Evolutionary conservation across 176 grass and related monocot species (phyloP), one percentile per base, ranked within the genome.

Genomic region (Aegilops sharonensis): DNA sequence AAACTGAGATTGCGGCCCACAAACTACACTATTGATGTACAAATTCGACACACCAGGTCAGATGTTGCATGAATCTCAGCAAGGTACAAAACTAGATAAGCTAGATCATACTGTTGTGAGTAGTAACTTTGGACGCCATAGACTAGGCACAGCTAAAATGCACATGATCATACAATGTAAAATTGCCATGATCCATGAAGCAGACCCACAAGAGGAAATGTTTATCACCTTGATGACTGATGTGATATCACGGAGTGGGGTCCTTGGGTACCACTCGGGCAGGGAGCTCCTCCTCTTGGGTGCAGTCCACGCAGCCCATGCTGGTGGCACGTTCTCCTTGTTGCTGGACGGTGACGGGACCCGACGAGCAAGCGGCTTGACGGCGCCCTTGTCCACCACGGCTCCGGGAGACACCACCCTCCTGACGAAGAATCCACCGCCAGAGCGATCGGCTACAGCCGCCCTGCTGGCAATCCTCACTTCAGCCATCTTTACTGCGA

Each of bases 231-330:
- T 89, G 61, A 90, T 87, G 5, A 95, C 45, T 24, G 86, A 70
- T 42, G 77, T 89, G 70, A 95, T 89, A 63, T 95, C 91, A 32
- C 84, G 78, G 32, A 95, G 94, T 50, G 94, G 94, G 18, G 81
- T 89, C 80, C 94, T 88, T 0, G 81, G 91, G 77, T 93, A 95
- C 94, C 94, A 95, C 29, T 91, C 84, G 0, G 91, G 91, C 4
- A 95, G 84, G 43, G 84, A 87, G 84, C 89, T 95, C 81, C 72
- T 95, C 84, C 87, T 83, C 84, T 88, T 85, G 20, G 82, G 82
- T 68, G 78, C 39, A 75, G 13, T 18, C 72, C n/a, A n/a, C 62
- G 62, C 23, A 54, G 67, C 73, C 64, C 89, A 78, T 17, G 25
- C 78, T 11, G 89, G 79, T 34, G 73, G 70, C 23, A 88, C 61